Evolutionary conservation across 371 early-diverging fungal genomes (phyloP).

Genomic region (Saksenaea vasiformis): DNA sequence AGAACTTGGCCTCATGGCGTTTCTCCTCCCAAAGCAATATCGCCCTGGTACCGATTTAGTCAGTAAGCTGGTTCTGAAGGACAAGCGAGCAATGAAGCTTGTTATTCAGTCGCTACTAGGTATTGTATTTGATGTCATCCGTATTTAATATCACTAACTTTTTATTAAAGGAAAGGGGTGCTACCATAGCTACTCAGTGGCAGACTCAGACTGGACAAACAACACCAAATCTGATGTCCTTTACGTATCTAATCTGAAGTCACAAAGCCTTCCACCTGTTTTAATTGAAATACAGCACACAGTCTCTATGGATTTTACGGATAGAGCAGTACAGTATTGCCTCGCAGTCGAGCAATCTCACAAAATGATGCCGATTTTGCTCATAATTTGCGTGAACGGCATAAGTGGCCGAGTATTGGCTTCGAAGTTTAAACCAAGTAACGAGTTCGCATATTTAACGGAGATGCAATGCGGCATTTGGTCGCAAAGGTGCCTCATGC

Average conservation of each 20-base stretch:
- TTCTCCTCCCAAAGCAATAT: too few relatives aligned
- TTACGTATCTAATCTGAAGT: not conserved
- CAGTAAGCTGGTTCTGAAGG: too few relatives aligned
- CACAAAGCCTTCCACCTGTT: not conserved
- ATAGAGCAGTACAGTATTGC: conserved; percentile 2
- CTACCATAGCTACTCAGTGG: conserved; percentile 3
- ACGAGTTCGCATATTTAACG: not conserved
- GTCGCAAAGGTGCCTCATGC: too few relatives aligned
- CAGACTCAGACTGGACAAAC: not conserved
- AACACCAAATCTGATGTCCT: conserved; percentile 2
- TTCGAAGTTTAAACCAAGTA: not conserved
- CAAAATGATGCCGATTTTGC: not conserved
- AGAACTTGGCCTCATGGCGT: too few relatives aligned
- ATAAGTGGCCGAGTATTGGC: not conserved
- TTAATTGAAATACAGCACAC: not conserved
- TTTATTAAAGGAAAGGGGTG: not conserved
- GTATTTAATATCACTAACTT: not conserved
- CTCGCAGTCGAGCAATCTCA: not conserved
- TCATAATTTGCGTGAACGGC: not conserved
- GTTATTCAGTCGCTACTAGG: too few relatives aligned
- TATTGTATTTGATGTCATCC: not conserved
- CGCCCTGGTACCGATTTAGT: too few relatives aligned
- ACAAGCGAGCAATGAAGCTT: too few relatives aligned
- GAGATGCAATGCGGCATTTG: too few relatives aligned
- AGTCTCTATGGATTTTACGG: not conserved